These are phyloP conservation scores for Metarhizium robertsii DNA, from an alignment of 2,329 filamentous ascomycete species.

Conservation along the genomic window DNA sequence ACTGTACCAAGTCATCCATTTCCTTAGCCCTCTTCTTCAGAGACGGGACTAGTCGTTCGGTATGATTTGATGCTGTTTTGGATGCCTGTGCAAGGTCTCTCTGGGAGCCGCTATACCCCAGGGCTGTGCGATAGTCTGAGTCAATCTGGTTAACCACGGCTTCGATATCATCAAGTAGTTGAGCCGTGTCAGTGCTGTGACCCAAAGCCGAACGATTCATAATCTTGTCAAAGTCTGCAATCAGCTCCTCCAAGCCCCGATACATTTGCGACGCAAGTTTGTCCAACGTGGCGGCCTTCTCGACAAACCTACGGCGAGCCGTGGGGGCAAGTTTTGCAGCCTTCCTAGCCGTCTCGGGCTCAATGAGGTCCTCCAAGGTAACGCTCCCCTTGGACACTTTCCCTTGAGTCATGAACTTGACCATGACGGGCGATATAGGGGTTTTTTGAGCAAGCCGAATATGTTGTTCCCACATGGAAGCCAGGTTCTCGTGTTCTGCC, in stretches of 20 bases:
- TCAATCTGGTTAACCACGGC: slow-evolving; percentile 78
- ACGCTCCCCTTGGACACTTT: slow-evolving; percentile 37
- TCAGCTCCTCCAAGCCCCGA: slow-evolving; percentile 49
- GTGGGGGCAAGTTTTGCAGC: slow-evolving; percentile 57
- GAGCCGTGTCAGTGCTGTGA: slow-evolving; percentile 53
- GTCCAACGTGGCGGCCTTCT: slow-evolving; percentile 52
- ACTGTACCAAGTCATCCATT: slow-evolving; percentile 51
- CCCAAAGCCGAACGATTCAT: slow-evolving; percentile 43
- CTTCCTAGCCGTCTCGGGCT: slow-evolving; percentile 61
- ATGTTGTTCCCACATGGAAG: slow-evolving; percentile 59
- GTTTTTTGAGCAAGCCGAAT: slow-evolving; percentile 55
- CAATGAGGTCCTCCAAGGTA: slow-evolving; percentile 67
- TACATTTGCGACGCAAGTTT: slow-evolving; percentile 51
- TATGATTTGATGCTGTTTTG: slow-evolving; percentile 54
- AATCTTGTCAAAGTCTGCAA: slow-evolving; percentile 53
- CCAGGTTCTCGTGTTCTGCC: slow-evolving; percentile 55
- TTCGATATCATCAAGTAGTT: slow-evolving; percentile 75
- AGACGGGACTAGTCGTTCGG: slow-evolving; percentile 50
- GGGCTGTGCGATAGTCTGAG: slow-evolving; percentile 72
- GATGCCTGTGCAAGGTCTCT: slow-evolving; percentile 51
- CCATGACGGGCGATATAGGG: slow-evolving; percentile 56
- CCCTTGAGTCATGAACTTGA: slow-evolving; percentile 50
- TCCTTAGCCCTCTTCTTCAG: slow-evolving; percentile 46
- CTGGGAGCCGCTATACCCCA: slow-evolving; percentile 57
- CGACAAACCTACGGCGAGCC: slow-evolving; percentile 49